Evolutionary conservation across 331 rosid genomes (phyloP).

Genomic region (Quercus tomentella): DNA sequence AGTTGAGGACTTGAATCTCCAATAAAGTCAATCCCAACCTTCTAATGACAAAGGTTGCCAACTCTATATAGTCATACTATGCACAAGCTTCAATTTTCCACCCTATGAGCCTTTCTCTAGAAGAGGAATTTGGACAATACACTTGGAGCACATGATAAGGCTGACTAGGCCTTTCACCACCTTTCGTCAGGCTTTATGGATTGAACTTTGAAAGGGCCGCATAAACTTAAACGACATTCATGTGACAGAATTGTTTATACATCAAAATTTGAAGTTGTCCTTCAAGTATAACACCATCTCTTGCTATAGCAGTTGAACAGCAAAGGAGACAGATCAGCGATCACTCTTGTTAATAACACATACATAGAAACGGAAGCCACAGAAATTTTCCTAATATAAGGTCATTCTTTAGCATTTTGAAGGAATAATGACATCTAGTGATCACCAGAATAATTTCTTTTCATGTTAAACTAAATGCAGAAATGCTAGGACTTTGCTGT

Average conservation of each 20-base stretch:
- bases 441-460: not conserved
- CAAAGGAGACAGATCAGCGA: not conserved
- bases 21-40: not conserved
- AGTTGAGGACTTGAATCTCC: not conserved
- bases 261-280: slow-evolving; percentile 70
- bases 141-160: not conserved
- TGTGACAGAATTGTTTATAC: not conserved
- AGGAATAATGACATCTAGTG: not conserved
- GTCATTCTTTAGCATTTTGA: not conserved
- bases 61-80: not conserved
- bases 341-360: not conserved
- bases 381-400: not conserved
- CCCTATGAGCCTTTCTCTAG: not conserved
- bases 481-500: not conserved
- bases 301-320: slow-evolving; percentile 51
- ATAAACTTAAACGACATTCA: not conserved
- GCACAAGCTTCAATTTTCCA: not conserved
- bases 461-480: not conserved
- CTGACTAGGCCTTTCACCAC: not conserved
- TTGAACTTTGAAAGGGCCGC: not conserved
- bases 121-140: not conserved
- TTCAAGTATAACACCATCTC: slow-evolving; percentile 71
- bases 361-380: not conserved
- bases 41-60: not conserved
- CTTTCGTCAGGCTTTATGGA: not conserved